A percentile compares a stretch with the other conserved stretches of the same genome.
Conservation (phyloP, 495 filamentous ascomycete genomes). For the Aspergillus asperescens region DNA sequence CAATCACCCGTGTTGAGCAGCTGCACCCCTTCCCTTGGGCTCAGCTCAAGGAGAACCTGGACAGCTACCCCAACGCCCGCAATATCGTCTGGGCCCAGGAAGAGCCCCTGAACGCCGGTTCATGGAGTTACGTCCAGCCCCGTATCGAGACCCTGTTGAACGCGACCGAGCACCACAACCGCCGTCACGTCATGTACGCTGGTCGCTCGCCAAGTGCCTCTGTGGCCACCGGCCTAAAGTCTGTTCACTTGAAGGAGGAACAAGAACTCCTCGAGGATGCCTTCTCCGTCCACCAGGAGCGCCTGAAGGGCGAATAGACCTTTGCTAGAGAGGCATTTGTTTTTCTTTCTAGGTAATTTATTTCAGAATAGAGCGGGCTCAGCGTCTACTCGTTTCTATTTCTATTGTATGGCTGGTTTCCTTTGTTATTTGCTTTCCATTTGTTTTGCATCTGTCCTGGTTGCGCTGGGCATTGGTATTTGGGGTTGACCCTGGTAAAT, state of each 20-base stretch:
- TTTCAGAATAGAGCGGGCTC: slow-evolving; percentile 24
- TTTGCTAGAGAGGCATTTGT: slow-evolving; percentile 14
- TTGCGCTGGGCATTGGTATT: slow-evolving; percentile 22
- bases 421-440: slow-evolving; percentile 20
- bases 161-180: slow-evolving; percentile 80
- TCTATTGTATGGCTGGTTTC: slow-evolving; percentile 31
- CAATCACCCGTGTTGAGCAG: slow-evolving; percentile 94
- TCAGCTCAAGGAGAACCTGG: slow-evolving; percentile 89
- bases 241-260: slow-evolving; percentile 87
- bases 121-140: slow-evolving; percentile 92
- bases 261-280: slow-evolving; percentile 78
- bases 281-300: slow-evolving; percentile 56
- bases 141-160: slow-evolving; percentile 94
- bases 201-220: slow-evolving; percentile 84
- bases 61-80: slow-evolving; percentile 93
- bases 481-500: slow-evolving; percentile 12
- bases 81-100: slow-evolving; percentile 96
- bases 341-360: slow-evolving; percentile 27
- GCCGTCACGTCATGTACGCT: slow-evolving; percentile 95
- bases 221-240: slow-evolving; percentile 90
- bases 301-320: slow-evolving; percentile 51
- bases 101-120: slow-evolving; percentile 94
- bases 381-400: slow-evolving; percentile 26
- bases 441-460: slow-evolving; percentile 27
- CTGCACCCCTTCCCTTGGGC: slow-evolving; percentile 98